These are phyloP conservation scores for Endocarpon pusillum DNA, from an alignment of 495 filamentous ascomycete genomes.

Conservation along the genomic window DNA sequence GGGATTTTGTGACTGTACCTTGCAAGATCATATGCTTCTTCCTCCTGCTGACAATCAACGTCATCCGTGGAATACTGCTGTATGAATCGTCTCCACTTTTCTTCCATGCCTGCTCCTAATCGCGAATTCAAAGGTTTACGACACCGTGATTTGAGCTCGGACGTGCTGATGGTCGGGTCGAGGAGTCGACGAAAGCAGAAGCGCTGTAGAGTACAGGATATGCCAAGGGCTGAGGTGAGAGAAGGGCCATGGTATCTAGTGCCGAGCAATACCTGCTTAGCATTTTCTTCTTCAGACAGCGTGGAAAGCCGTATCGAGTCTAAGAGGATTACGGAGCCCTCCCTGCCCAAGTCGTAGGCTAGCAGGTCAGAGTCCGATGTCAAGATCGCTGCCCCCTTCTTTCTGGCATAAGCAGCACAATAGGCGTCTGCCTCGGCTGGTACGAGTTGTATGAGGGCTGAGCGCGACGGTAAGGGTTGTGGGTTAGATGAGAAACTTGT, in stretches of 20 bases:
- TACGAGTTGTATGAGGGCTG: conserved; percentile 33
- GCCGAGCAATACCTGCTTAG: conserved; percentile 16
- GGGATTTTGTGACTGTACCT: conserved; percentile 12
- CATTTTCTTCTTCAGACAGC: conserved; percentile 7
- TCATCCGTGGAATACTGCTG: background rate
- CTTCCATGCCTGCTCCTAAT: too few relatives aligned
- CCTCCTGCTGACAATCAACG: too few relatives aligned
- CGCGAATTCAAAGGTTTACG: background rate
- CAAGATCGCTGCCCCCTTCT: conserved; percentile 34
- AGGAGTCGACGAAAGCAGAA: conserved; percentile 15
- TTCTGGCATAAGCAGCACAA: conserved; percentile 40
- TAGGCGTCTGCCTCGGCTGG: conserved; percentile 55
- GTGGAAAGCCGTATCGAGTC: conserved; percentile 23
- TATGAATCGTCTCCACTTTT: background rate
- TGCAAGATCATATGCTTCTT: too few relatives aligned
- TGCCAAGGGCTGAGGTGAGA: conserved; percentile 23
- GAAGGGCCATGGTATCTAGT: conserved; percentile 18
- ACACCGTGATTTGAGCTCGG: background rate
- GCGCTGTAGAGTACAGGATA: conserved; percentile 13
- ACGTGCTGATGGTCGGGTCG: background rate
- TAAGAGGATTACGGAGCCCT: conserved; percentile 42
- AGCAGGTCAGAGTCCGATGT: conserved; percentile 65
- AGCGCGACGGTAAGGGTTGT: conserved; percentile 27
- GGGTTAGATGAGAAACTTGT: conserved; percentile 3
- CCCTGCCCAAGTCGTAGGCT: conserved; percentile 41